phyloP scores from a whole-genome alignment of 2,329 filamentous ascomycete species.

The Pseudogymnoascus sp. region DNA sequence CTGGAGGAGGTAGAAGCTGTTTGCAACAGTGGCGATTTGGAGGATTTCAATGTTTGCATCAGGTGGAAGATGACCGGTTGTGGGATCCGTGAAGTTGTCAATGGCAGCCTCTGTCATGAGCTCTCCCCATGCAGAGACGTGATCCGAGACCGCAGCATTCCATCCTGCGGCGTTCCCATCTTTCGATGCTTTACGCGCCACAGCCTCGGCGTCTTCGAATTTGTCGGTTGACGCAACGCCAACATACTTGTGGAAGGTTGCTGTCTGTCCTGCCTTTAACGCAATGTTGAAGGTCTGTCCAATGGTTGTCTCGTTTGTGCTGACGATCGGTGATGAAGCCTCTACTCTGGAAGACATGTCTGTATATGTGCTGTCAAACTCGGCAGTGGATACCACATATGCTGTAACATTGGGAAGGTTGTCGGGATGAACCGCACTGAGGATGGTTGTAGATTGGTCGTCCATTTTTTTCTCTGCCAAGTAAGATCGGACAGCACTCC shows the following conservation, averaged over 20 bases:
- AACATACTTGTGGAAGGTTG: conserved; percentile 58
- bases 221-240: conserved; percentile 63
- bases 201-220: conserved; percentile 48
- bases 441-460: conserved; percentile 46
- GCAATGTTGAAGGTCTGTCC: conserved; percentile 51
- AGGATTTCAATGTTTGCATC: conserved; percentile 43
- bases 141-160: conserved; percentile 44
- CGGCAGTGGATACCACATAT: conserved; percentile 46
- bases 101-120: conserved; percentile 56
- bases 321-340: conserved; percentile 37
- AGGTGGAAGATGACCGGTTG: conserved; percentile 48
- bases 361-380: conserved; percentile 29
- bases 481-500: conserved; percentile 57
- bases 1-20: conserved; percentile 49
- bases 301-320: conserved; percentile 55
- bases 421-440: conserved; percentile 55
- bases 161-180: conserved; percentile 47
- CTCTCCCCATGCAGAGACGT: conserved; percentile 54
- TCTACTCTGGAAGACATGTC: conserved; percentile 29
- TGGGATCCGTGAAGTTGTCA: conserved; percentile 52
- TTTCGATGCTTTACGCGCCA: conserved; percentile 48
- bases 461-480: conserved; percentile 51
- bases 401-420: conserved; percentile 57
- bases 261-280: conserved; percentile 44
- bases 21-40: conserved; percentile 47